phyloP scores from a whole-genome alignment of 495 filamentous ascomycete species.

The Apiosordaria backusii region DNA sequence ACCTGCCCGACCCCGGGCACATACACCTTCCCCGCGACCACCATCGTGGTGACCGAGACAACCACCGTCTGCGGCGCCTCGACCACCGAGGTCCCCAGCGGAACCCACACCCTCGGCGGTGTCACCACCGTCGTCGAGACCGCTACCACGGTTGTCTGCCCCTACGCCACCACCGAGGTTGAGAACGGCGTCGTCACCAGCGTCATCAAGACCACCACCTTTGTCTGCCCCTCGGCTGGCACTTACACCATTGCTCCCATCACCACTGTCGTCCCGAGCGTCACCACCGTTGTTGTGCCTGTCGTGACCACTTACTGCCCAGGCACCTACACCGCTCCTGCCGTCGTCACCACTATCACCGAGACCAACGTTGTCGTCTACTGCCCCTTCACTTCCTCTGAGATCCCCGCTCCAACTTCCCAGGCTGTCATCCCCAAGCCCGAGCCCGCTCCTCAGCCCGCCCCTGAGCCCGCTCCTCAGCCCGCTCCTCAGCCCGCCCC shows the following conservation, averaged over 20 bases:
- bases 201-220: slow-evolving; percentile 68
- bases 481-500: slow-evolving; percentile 20
- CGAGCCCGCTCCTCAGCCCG: slow-evolving; percentile 7
- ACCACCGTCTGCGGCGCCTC: slow-evolving; percentile 66
- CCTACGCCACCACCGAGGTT: slow-evolving; percentile 64
- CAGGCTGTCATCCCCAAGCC: slow-evolving; percentile 24
- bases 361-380: slow-evolving; percentile 64
- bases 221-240: slow-evolving; percentile 72
- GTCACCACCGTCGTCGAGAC: slow-evolving; percentile 71
- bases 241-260: slow-evolving; percentile 77
- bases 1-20: slow-evolving; percentile 67
- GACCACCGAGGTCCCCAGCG: slow-evolving; percentile 59
- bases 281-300: slow-evolving; percentile 61
- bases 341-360: slow-evolving; percentile 63
- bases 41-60: slow-evolving; percentile 60
- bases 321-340: slow-evolving; percentile 71
- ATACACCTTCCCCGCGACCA: slow-evolving; percentile 79
- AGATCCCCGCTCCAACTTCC: slow-evolving; percentile 25
- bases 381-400: slow-evolving; percentile 60
- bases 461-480: slow-evolving; percentile 7
- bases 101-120: slow-evolving; percentile 70
- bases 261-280: slow-evolving; percentile 56
- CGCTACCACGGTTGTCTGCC: slow-evolving; percentile 68
- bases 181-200: slow-evolving; percentile 62
- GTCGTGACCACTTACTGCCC: slow-evolving; percentile 61